These are phyloP conservation scores for Zygoascus hellenicus DNA, from an alignment of 1,139 yeast genomes.

Conservation along the genomic window DNA sequence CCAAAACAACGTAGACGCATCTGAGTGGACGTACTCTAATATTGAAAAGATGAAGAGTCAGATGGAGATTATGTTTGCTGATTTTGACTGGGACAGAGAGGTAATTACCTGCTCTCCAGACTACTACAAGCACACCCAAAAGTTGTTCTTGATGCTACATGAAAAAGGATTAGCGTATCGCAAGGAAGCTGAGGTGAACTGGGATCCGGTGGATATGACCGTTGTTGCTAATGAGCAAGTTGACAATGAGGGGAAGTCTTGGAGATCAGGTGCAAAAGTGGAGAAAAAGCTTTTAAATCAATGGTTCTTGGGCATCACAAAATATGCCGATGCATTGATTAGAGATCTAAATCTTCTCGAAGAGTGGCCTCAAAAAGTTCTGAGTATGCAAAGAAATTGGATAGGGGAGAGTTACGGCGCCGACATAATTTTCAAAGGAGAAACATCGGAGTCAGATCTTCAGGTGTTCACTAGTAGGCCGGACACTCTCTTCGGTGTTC, in stretches of 20 bases:
- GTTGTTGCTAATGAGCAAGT: constrained; percentile 97
- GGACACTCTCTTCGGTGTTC: constrained; percentile 78
- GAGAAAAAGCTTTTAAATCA: constrained; percentile 76
- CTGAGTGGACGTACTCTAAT: constrained; percentile 73
- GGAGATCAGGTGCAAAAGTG: constrained; percentile 96
- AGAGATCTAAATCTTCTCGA: constrained; percentile 54
- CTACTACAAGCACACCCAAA: constrained; percentile 89
- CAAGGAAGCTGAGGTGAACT: constrained; percentile 81
- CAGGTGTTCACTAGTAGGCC: constrained; percentile 72
- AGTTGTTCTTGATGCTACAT: constrained; percentile 64
- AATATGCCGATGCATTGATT: constrained; percentile 62
- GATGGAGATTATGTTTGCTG: constrained; percentile 70
- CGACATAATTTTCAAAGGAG: constrained; percentile 38
- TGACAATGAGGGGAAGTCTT: constrained; percentile 79
- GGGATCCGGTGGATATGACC: constrained; percentile 96
- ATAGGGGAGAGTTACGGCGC: constrained; percentile 87
- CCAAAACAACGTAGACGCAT: constrained; percentile 74
- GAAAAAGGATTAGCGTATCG: constrained; percentile 80
- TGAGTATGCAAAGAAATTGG: constrained; percentile 89
- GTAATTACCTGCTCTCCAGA: constrained; percentile 82
- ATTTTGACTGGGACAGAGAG: constrained; percentile 92
- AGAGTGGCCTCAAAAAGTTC: constrained; percentile 86
- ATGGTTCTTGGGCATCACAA: constrained; percentile 89
- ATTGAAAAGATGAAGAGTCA: constrained; percentile 80
- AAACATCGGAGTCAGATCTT: constrained; percentile 18